phyloP scores from a whole-genome alignment of 1,284 basidiomycete species.

The Apiotrichum mycotoxinovorans region DNA sequence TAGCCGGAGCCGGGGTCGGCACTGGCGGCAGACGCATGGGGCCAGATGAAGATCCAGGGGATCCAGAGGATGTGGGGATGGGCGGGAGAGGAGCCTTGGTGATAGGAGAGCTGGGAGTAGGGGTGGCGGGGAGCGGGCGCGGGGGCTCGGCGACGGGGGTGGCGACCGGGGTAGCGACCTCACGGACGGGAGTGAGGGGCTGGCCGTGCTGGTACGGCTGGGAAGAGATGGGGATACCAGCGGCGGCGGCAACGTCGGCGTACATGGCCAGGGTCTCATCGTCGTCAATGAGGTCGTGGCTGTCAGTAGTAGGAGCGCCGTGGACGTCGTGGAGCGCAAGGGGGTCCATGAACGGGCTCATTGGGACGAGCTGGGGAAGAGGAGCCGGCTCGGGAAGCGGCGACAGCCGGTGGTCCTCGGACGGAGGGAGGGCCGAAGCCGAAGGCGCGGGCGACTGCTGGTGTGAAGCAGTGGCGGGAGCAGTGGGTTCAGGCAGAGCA shows the following conservation, averaged over 20 bases:
- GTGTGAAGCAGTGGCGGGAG: neutral
- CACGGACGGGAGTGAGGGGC: conserved; percentile 41
- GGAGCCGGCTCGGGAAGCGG: conserved; percentile 12
- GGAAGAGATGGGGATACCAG: conserved; percentile 29
- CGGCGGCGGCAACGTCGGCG: conserved; percentile 38
- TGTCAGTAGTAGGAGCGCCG: neutral
- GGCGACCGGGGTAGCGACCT: conserved; percentile 35
- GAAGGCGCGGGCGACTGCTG: too few relatives aligned
- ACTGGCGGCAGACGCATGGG: conserved; percentile 32
- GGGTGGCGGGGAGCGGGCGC: conserved; percentile 8
- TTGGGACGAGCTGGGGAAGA: conserved; percentile 35
- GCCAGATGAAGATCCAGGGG: conserved; percentile 15
- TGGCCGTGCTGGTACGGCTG: conserved; percentile 45
- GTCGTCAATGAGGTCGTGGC: conserved; percentile 12
- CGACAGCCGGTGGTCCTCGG: neutral
- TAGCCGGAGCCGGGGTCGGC: conserved; percentile 32
- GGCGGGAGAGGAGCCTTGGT: conserved; percentile 12
- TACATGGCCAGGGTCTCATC: conserved; percentile 34
- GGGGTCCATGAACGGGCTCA: conserved; percentile 33
- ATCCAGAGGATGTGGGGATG: conserved; percentile 18
- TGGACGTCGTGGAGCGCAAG: neutral
- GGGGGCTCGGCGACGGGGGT: conserved; percentile 22
- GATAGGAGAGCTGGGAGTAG: conserved; percentile 1
- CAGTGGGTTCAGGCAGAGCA: neutral
- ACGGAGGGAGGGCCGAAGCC: neutral